Evolutionary conservation across 192 early-diverging fungal species (phyloP).

Genomic region (Umbelopsis vinacea): DNA sequence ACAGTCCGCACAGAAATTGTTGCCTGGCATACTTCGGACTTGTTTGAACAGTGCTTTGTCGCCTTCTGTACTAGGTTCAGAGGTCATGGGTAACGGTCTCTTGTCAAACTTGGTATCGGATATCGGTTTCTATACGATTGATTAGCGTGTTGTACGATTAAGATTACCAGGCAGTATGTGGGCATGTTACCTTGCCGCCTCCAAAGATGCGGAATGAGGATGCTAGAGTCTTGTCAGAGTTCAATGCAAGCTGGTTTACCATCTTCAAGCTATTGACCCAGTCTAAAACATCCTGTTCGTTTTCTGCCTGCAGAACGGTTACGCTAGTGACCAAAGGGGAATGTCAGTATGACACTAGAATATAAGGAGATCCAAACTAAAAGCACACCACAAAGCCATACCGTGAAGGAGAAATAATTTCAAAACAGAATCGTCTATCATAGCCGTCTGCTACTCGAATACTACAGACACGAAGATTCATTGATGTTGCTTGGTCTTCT

Average conservation of each 20-base stretch:
- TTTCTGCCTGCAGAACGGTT: constrained; percentile 79
- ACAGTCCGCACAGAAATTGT: constrained; percentile 62
- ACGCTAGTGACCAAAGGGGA: constrained; percentile 47
- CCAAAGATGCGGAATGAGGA: constrained; percentile 26
- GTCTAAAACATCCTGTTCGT: constrained; percentile 65
- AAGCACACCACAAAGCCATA: constrained; percentile 24
- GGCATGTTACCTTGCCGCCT: constrained; percentile 9
- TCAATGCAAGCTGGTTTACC: constrained; percentile 59
- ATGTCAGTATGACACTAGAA: not conserved
- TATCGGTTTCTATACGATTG: not conserved
- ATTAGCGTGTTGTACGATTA: not conserved
- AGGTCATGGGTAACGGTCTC: not conserved
- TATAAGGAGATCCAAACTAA: not conserved
- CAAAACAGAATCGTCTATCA: constrained; percentile 81
- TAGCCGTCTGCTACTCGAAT: constrained; percentile 62
- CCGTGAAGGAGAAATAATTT: constrained; percentile 81
- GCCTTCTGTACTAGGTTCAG: constrained; percentile 30
- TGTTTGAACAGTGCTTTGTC: constrained; percentile 45
- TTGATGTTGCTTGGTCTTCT: constrained; percentile 56
- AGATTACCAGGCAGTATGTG: too few species aligned
- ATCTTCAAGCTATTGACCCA: constrained; percentile 75
- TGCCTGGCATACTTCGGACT: constrained; percentile 54
- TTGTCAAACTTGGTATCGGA: not conserved
- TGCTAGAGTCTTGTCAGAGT: constrained; percentile 50
- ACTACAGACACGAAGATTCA: constrained; percentile 78